Conservation (phyloP, 116 monocot genomes). For the Dioscorea cayenensis region DNA sequence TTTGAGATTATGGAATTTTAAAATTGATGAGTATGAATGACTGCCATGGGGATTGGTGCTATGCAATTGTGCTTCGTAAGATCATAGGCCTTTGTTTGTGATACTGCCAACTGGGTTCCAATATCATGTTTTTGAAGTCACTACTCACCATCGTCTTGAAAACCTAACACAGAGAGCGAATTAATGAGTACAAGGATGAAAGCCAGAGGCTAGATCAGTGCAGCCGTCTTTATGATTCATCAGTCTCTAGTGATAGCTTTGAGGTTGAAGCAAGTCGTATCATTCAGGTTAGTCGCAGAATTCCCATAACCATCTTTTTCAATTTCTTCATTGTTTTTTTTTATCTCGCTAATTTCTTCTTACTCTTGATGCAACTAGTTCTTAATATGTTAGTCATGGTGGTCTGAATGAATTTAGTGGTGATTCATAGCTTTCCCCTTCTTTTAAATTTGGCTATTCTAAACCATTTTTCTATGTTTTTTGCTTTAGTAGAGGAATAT, state of each 20-base stretch:
- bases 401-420: no score
- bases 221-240: conserved; percentile 58
- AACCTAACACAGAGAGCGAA: conserved; percentile 38
- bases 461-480: no score
- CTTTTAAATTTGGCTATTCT: no score
- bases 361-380: no score
- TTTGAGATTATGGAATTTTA: no score
- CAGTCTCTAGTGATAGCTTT: conserved; percentile 44
- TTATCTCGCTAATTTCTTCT: not conserved
- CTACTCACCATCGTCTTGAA: not conserved
- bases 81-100: not conserved
- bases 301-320: not conserved
- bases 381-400: no score
- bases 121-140: not conserved
- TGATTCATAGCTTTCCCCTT: no score
- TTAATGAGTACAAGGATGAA: conserved; percentile 57
- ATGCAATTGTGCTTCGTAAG: no score
- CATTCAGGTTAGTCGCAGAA: conserved; percentile 34
- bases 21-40: no score
- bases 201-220: conserved; percentile 74
- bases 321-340: not conserved
- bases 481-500: no score
- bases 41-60: no score
- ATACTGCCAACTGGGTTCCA: not conserved
- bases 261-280: conserved; percentile 57